phyloP scores from a whole-genome alignment of 1,139 yeast genomes.

The Candida pseudoviswanathii region DNA sequence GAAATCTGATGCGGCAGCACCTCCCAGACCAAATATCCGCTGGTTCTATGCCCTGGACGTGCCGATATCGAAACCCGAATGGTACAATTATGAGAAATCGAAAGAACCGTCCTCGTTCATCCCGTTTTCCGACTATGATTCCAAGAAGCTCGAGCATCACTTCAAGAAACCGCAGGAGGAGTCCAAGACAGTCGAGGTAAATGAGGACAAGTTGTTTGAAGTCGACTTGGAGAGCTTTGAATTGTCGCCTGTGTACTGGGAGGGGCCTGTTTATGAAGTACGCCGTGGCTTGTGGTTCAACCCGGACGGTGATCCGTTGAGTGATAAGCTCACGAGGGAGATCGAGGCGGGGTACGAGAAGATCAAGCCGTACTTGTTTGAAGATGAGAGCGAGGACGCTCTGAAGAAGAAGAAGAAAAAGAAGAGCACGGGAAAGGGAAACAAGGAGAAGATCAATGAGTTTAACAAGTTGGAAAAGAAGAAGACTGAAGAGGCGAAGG shows the following conservation, averaged over 20 bases:
- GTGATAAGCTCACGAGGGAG: conserved; percentile 50
- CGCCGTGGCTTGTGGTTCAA: conserved; percentile 87
- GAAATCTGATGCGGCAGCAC: not conserved
- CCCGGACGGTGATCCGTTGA: conserved; percentile 61
- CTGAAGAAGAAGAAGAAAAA: conserved; percentile 10
- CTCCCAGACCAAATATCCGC: conserved; percentile 22
- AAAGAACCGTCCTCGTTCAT: conserved; percentile 61
- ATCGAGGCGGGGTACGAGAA: conserved; percentile 58
- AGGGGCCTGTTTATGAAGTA: conserved; percentile 82
- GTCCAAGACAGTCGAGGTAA: conserved; percentile 51
- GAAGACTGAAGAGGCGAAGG: conserved; percentile 5
- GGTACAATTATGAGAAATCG: conserved; percentile 50
- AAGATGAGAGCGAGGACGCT: conserved; percentile 15
- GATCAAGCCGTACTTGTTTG: conserved; percentile 34
- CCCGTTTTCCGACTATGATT: conserved; percentile 71
- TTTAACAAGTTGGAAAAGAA: conserved; percentile 23
- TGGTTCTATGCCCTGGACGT: conserved; percentile 89
- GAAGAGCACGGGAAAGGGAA: conserved; percentile 11
- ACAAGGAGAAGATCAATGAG: conserved; percentile 21
- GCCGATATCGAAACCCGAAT: conserved; percentile 68
- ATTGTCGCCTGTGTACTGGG: conserved; percentile 81
- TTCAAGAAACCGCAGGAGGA: conserved; percentile 18
- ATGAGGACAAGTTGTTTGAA: conserved; percentile 77
- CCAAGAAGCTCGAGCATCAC: conserved; percentile 53
- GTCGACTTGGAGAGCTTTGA: conserved; percentile 61